Evolutionary conservation across 148 eudicot genomes (phyloP).

Genomic region (Amaranthus hypochondriacus): DNA sequence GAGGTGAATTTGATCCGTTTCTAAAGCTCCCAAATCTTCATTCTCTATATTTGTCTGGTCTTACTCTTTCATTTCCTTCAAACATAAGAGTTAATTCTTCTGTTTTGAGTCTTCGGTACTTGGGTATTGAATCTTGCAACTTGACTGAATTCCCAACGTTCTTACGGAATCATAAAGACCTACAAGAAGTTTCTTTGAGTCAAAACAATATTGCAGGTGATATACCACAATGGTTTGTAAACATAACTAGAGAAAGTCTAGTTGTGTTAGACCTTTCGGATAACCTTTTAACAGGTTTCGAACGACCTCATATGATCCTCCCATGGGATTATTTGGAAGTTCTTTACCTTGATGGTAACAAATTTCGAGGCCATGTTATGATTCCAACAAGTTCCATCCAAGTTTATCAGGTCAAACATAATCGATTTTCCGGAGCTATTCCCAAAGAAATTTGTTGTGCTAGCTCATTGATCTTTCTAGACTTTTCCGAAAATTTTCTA

Average conservation of each 20-base stretch:
- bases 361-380: conserved; percentile 16
- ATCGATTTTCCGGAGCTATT: conserved; percentile 17
- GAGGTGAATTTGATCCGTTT: too few species aligned
- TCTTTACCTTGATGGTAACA: neutral
- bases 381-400: conserved; percentile 19
- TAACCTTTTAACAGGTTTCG: conserved; percentile 20
- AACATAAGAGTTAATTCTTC: neutral
- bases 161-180: neutral
- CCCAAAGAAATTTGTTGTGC: conserved; percentile 14
- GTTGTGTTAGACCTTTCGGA: neutral
- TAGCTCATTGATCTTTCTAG: conserved; percentile 15
- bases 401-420: neutral
- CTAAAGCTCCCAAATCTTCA: neutral
- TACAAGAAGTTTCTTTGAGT: neutral
- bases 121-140: conserved; percentile 10
- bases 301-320: neutral
- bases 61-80: conserved; percentile 2
- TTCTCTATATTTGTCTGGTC: neutral
- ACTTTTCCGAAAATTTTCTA: conserved; percentile 26
- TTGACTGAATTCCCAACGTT: conserved; percentile 14
- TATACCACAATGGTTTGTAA: conserved; percentile 30
- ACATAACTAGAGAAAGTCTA: conserved; percentile 9
- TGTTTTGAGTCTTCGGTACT: neutral
- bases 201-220: conserved; percentile 3
- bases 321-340: conserved; percentile 5